phyloP scores from a whole-genome alignment of 1,139 yeast species.

The Protomyces inundatus region DNA sequence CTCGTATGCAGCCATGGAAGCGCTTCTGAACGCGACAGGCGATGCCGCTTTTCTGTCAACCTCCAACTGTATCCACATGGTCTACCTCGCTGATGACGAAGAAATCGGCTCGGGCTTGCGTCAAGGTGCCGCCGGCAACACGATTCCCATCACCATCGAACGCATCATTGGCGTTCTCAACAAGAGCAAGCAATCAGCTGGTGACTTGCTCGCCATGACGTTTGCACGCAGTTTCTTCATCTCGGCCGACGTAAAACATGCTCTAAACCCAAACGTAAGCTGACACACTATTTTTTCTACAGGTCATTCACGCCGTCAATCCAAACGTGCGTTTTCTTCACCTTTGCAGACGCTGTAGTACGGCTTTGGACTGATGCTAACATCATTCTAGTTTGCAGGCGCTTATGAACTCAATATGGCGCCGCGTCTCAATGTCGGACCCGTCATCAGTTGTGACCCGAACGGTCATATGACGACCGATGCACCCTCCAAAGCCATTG shows the following conservation, averaged over 20 bases:
- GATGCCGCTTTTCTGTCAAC: conserved; percentile 54
- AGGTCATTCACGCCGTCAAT: conserved; percentile 26
- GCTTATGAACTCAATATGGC: conserved; percentile 68
- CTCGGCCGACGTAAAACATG: conserved; percentile 93
- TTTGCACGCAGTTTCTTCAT: conserved; percentile 69
- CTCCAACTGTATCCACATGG: conserved; percentile 53
- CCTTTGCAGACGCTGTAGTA: too few species aligned
- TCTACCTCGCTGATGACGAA: conserved; percentile 86
- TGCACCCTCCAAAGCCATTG: conserved; percentile 59
- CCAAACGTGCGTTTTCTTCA: conserved; percentile 7
- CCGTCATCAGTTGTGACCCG: conserved; percentile 65
- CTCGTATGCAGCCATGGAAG: conserved; percentile 73
- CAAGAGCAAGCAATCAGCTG: conserved; percentile 47
- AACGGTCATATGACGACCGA: conserved; percentile 81
- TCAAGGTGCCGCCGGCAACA: conserved; percentile 91
- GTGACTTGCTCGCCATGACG: conserved; percentile 36
- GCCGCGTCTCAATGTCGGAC: conserved; percentile 73
- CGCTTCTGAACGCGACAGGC: conserved; percentile 46
- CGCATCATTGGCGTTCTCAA: conserved; percentile 56
- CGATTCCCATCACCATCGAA: conserved; percentile 68
- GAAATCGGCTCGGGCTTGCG: conserved; percentile 88
- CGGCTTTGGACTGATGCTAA: neutral
- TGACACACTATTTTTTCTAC: conserved; percentile 21
- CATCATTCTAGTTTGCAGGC: conserved; percentile 41
- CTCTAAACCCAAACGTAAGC: conserved; percentile 75